phyloP scores from a whole-genome alignment of 306 rosid genomes.

The Ammopiptanthus mongolicus region DNA sequence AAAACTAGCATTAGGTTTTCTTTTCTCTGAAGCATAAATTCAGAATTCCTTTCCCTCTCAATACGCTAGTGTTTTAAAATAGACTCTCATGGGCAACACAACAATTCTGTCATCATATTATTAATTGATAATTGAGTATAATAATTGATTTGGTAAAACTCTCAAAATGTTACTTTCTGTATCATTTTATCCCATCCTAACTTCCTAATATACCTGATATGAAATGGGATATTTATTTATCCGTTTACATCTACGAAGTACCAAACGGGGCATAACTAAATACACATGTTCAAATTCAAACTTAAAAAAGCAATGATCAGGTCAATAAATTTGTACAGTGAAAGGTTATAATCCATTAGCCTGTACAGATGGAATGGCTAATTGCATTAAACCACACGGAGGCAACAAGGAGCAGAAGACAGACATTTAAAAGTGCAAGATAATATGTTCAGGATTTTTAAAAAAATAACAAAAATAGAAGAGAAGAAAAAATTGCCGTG shows the following conservation, averaged over 20 bases:
- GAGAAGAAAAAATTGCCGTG: constrained; percentile 3
- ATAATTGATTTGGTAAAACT: background rate
- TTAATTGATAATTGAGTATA: no score
- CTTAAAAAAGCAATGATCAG: constrained; percentile 7
- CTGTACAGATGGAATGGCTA: constrained; percentile 35
- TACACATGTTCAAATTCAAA: constrained; percentile 2
- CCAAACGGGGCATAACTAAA: background rate
- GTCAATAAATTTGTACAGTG: constrained; percentile 6
- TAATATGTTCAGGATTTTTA: background rate
- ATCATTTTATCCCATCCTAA: background rate
- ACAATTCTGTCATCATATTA: background rate
- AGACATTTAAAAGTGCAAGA: background rate
- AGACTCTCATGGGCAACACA: background rate
- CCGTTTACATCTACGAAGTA: background rate
- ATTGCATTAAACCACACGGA: background rate
- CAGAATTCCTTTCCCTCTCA: background rate
- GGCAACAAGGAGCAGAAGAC: constrained; percentile 4
- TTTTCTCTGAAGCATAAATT: no score
- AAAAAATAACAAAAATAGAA: background rate
- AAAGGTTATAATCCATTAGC: constrained; percentile 18
- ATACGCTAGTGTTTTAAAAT: background rate
- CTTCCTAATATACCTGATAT: background rate
- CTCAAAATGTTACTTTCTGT: background rate
- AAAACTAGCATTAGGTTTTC: background rate
- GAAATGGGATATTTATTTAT: background rate